phyloP scores from a whole-genome alignment of 768 basidiomycete genomes.

The Tephrocybe sp. region DNA sequence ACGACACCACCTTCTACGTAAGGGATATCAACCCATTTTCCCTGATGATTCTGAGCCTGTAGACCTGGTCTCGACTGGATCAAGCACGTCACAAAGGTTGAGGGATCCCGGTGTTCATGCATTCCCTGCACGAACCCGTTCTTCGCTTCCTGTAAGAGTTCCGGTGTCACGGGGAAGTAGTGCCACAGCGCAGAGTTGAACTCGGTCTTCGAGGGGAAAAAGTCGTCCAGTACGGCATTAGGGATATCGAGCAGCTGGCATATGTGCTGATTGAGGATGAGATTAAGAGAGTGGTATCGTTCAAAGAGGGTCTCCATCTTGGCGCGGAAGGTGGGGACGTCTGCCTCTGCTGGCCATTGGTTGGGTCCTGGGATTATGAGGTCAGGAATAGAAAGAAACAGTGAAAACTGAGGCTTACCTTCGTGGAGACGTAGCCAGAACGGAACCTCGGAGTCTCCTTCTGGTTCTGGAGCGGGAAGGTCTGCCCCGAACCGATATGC shows the following conservation, averaged over 20 bases:
- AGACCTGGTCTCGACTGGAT: conserved; percentile 28
- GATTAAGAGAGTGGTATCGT: conserved; percentile 24
- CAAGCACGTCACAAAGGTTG: conserved; percentile 29
- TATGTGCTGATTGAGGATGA: conserved; percentile 29
- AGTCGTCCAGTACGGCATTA: conserved; percentile 20
- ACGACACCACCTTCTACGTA: conserved; percentile 29
- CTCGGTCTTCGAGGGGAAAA: conserved; percentile 23
- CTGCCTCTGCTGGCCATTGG: conserved; percentile 27
- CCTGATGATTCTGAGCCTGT: conserved; percentile 28
- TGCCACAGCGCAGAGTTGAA: conserved; percentile 31
- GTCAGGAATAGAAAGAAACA: neutral
- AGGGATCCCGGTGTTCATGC: conserved; percentile 32
- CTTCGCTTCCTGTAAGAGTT: conserved; percentile 18
- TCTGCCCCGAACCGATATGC: conserved; percentile 29
- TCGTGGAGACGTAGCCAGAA: conserved; percentile 31
- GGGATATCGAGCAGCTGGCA: conserved; percentile 24
- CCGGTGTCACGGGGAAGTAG: conserved; percentile 25
- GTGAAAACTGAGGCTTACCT: conserved; percentile 15
- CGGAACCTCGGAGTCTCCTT: conserved; percentile 18
- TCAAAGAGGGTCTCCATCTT: conserved; percentile 27
- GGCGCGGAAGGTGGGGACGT: conserved; percentile 25
- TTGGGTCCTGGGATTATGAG: conserved; percentile 23
- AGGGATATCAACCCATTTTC: conserved; percentile 28
- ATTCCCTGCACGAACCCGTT: conserved; percentile 29
- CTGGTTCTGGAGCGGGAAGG: conserved; percentile 18